Base-by-base conservation (phyloP, 2,329 filamentous ascomycete species). In the Ophiosphaerella narmari region DNA sequence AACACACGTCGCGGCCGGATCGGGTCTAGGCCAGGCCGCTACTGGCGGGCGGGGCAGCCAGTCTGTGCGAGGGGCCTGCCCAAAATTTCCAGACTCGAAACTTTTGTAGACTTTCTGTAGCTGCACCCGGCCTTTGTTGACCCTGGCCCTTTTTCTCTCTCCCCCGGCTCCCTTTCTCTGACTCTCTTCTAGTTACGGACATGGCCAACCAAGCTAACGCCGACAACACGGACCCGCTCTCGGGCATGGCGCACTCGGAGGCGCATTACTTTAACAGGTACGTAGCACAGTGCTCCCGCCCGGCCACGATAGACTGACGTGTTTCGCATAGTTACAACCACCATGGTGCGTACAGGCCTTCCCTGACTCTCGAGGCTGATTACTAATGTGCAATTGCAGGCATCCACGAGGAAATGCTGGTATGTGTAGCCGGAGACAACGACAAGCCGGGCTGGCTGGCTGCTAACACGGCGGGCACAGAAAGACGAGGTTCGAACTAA, bases 251-350 rank as follows among this genome's bases (percentile, higher is more conserved):
- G 74, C 92, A 96, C 79, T 94, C 92, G 59, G 94, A 99, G 82
- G 91, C 95, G 76, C 94, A 97, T 77, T 99, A 97, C 82, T 97
- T 97, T 81, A 97, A 97, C 80, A 96, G 91, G 92, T 95, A 78
- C 59, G 72, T 39, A 54, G 23, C 50, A 44, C 48, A 39, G 47
- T 57, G 66, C 74, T 60, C 48, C 34, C 48, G 42, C 40, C 38
- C 51, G 21, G 9, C 37, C 40, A 46, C 43, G 52, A 52, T 39
- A 48, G 69, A 67, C 75, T 81, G 65, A 81, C 67, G 31, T 24
- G 49, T 49, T 29, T 45, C 43, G 44, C 54, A 62, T 74, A 97
- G 92, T 77, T 97, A 97, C 77, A 96, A 97, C 76, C 94, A 97
- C 78, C 93, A 97, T 83, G 93, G 92, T 92, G 86, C 75, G 80